Evolutionary conservation across 345 rosid species (phyloP).

Genomic region (Clarkia xantiana): DNA sequence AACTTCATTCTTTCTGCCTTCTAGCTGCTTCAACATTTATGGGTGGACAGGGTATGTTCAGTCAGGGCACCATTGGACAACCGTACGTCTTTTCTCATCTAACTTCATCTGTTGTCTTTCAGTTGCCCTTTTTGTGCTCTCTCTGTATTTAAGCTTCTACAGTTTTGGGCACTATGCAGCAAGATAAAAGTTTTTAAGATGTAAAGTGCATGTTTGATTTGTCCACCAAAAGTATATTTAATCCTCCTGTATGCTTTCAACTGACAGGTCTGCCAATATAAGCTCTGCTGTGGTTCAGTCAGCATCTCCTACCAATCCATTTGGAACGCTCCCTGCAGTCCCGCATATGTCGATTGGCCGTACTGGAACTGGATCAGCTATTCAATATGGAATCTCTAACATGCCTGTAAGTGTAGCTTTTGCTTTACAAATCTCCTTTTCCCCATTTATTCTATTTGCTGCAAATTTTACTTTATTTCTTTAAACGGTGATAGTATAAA

Average conservation of each 20-base stretch:
- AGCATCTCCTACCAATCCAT: constrained; percentile 51
- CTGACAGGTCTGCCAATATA: constrained; percentile 38
- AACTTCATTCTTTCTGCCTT: constrained; percentile 6
- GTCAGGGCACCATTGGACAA: constrained; percentile 38
- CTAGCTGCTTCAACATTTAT: constrained; percentile 30
- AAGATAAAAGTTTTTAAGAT: too few species aligned
- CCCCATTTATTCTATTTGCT: neutral
- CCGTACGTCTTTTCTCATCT: constrained; percentile 23
- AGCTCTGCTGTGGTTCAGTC: constrained; percentile 39
- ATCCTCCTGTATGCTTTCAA: neutral
- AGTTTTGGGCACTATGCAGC: constrained; percentile 1
- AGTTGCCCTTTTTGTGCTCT: constrained; percentile 16
- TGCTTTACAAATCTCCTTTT: neutral
- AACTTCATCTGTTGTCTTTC: neutral
- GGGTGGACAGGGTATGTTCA: constrained; percentile 33
- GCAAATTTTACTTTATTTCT: neutral
- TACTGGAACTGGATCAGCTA: constrained; percentile 55
- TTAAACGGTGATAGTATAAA: too few species aligned
- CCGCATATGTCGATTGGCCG: constrained; percentile 81
- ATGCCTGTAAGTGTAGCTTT: constrained; percentile 45
- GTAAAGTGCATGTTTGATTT: too few species aligned
- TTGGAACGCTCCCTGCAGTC: constrained; percentile 80
- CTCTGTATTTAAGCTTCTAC: constrained; percentile 28
- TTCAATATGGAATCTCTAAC: constrained; percentile 85
- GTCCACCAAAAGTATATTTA: constrained; percentile 16